Evolutionary conservation across 257 asterid species (phyloP).

Genomic region (Lithospermum erythrorhizon): DNA sequence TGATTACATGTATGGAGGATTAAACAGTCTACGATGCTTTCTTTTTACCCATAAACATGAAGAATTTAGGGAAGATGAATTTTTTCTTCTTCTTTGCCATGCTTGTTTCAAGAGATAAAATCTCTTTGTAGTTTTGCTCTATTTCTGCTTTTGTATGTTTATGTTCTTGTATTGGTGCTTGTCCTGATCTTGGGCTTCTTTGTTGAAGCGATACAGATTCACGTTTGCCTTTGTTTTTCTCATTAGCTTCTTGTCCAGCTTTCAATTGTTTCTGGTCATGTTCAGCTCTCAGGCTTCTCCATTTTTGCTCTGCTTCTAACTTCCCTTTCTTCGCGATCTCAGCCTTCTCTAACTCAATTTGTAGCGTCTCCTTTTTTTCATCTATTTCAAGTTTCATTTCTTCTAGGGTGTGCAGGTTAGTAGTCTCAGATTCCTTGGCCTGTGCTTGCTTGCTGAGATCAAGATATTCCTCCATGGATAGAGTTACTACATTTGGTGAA

Average conservation of each 20-base stretch:
- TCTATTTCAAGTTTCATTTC: conserved; percentile 47
- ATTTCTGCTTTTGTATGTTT: conserved; percentile 18
- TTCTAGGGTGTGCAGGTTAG: conserved; percentile 54
- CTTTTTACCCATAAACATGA: conserved; percentile 42
- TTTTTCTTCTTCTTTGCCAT: conserved; percentile 37
- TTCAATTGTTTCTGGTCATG: conserved; percentile 55
- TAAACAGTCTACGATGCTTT: conserved; percentile 24
- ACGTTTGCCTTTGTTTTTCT: conserved; percentile 21
- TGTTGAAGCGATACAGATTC: conserved; percentile 21
- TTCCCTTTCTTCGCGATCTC: conserved; percentile 78
- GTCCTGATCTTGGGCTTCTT: conserved; percentile 39
- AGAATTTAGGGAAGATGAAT: conserved; percentile 35
- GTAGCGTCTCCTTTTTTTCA: conserved; percentile 43
- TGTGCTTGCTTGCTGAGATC: conserved; percentile 80
- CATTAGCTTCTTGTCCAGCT: conserved; percentile 36
- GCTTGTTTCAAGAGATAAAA: neutral
- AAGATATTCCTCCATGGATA: conserved; percentile 71
- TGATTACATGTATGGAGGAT: neutral
- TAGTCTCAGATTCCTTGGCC: conserved; percentile 73
- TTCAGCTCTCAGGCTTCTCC: conserved; percentile 82
- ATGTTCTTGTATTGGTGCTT: conserved; percentile 16
- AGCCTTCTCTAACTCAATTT: conserved; percentile 47
- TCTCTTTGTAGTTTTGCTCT: conserved; percentile 26
- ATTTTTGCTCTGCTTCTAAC: conserved; percentile 67
- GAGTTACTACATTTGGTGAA: conserved; percentile 45